phyloP scores from a whole-genome alignment of 202 grass and related monocot species.

The Panicum hallii region DNA sequence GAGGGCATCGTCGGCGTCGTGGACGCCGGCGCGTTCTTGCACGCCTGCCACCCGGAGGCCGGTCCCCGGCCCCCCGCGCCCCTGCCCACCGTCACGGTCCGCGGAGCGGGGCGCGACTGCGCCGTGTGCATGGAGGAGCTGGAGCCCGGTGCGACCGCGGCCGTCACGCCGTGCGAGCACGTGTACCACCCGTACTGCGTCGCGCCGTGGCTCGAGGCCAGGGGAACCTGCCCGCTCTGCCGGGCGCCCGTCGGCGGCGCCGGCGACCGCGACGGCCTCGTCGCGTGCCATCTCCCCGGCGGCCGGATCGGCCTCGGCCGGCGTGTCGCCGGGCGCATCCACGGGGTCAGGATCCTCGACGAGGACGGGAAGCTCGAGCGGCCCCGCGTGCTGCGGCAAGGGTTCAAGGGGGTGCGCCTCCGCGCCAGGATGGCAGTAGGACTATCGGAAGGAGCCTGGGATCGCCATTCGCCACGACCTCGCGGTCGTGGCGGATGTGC shows the following conservation, averaged over 20 bases:
- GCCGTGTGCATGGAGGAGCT: constrained; percentile 45
- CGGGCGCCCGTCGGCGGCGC: neutral
- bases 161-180: constrained; percentile 40
- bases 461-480: too few species aligned
- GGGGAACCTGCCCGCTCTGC: constrained; percentile 43
- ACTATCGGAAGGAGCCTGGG: neutral
- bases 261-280: constrained; percentile 27
- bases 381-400: too few species aligned
- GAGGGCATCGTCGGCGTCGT: constrained; percentile 26
- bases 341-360: neutral
- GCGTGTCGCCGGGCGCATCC: neutral
- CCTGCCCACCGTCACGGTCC: constrained; percentile 4
- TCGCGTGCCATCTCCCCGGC: neutral
- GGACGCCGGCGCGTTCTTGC: neutral
- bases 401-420: neutral
- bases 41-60: constrained; percentile 1
- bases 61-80: neutral
- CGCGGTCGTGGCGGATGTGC: too few species aligned
- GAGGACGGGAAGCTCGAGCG: neutral
- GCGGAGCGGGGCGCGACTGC: constrained; percentile 23
- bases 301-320: constrained; percentile 30
- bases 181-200: constrained; percentile 41
- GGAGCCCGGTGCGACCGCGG: neutral
- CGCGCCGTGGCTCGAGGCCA: constrained; percentile 19
- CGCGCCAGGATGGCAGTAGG: neutral